Conservation (phyloP, 2,329 filamentous ascomycete species). For the Epichloe elymi region DNA sequence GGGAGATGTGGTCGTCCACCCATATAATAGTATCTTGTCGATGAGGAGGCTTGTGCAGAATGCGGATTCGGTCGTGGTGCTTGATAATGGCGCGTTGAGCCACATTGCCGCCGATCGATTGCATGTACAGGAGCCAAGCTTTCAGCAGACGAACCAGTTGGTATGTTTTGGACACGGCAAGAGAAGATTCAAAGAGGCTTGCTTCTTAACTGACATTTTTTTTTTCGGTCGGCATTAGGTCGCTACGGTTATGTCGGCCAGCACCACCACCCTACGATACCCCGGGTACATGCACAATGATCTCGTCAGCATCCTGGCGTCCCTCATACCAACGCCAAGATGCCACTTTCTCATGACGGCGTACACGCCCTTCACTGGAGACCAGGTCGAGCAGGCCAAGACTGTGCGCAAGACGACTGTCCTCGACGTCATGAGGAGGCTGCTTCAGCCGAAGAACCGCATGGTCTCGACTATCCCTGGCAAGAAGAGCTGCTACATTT, state of each 20-base stretch:
- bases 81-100: conserved; percentile 89
- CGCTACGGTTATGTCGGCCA: conserved; percentile 96
- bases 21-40: conserved; percentile 91
- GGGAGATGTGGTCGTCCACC: conserved; percentile 89
- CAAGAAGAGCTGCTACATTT: conserved; percentile 98
- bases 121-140: conserved; percentile 89
- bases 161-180: conserved; percentile 26
- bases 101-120: conserved; percentile 89
- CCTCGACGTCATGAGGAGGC: conserved; percentile 87
- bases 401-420: conserved; percentile 97
- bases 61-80: conserved; percentile 90
- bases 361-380: conserved; percentile 93
- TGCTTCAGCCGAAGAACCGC: conserved; percentile 95
- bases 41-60: conserved; percentile 89
- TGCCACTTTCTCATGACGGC: conserved; percentile 98
- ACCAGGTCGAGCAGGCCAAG: conserved; percentile 93
- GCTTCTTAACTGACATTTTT: not conserved
- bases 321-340: conserved; percentile 86
- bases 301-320: conserved; percentile 90
- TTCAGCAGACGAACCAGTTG: conserved; percentile 94
- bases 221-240: conserved; percentile 31
- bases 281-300: conserved; percentile 99
- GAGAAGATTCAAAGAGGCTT: not conserved
- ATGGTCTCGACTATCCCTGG: conserved; percentile 95
- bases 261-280: conserved; percentile 90